phyloP scores from a whole-genome alignment of 345 rosid species.

The Hibiscus syriacus region DNA sequence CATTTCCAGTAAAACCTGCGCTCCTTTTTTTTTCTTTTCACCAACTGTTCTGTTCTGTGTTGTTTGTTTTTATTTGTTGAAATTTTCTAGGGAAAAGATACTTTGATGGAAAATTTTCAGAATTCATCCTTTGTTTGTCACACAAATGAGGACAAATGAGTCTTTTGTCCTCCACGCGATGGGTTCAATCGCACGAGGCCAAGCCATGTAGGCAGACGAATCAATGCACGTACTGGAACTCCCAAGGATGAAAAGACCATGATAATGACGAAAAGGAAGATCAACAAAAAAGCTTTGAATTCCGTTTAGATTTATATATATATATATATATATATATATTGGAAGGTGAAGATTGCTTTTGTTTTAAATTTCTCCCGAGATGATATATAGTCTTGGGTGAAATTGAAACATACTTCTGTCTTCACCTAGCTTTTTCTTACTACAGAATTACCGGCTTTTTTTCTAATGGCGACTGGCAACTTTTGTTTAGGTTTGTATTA shows the following conservation, averaged over 20 bases:
- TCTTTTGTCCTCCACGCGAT: not conserved
- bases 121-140: constrained; percentile 30
- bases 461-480: not conserved
- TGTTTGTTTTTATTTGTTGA: not conserved
- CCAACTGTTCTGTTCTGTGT: not conserved
- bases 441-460: too few relatives aligned
- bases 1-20: not conserved
- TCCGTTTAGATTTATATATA: not conserved
- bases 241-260: not conserved
- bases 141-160: constrained; percentile 23
- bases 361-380: not conserved
- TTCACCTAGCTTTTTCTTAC: not conserved
- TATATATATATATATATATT: too few relatives aligned
- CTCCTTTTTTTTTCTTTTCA: not conserved
- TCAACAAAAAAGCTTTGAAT: not conserved
- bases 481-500: not conserved
- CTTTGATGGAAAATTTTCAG: constrained; percentile 17
- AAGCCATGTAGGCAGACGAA: not conserved
- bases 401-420: not conserved
- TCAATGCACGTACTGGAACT: not conserved
- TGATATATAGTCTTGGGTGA: not conserved
- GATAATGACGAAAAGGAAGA: constrained; percentile 1
- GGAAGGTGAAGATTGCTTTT: not conserved
- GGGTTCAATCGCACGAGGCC: not conserved
- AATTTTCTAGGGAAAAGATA: constrained; percentile 33